Evolutionary conservation across 2,329 filamentous ascomycete species (phyloP), one percentile per base, ranked within the genome.

Genomic region (Aspergillus glaucus): DNA sequence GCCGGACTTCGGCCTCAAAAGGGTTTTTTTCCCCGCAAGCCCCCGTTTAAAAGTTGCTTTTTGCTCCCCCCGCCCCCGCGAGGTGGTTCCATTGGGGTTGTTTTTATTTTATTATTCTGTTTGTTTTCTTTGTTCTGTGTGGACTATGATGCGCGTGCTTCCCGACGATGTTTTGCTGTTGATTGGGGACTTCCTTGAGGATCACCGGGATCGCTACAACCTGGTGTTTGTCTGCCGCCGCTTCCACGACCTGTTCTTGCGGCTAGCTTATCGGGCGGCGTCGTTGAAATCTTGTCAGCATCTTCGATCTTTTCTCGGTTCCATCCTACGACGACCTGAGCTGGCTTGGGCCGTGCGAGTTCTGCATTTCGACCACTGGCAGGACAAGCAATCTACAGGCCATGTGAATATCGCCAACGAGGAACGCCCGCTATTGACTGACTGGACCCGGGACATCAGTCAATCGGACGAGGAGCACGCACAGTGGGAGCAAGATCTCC

Each of bases 161-260:
- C 51, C 65, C 19, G 61, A 62, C 52, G 63, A 66, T 47, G 55
- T 68, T 41, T 53, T 64, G 17, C 50, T 61, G n/a, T 46, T 63
- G 24, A 47, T 64, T 21, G 62, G 61, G 41, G 61, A 65, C 34
- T 55, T 54, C 3, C 40, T 64, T 21, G 53, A 64, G 34, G 45
- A 53, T n/a, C 57, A 55, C 17, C 17, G 39, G 40, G 61, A 65
- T 17, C 54, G 62, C 15, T 59, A 58, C 43, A 62, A 59, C 24
- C 54, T 64, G 9, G 42, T 61, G 10, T 59, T 62, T 37, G 57
- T 60, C 8, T 63, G 53, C 15, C 54, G 32, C 14, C 57, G 53
- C 14, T 65, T 65, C 10, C 55, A 64, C 17, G 51, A 57, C 10
- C 43, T 65, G n/a, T 64, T 62, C n/a, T 51, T 60, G 6, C 50